Conservation (phyloP, 768 basidiomycete species). For the Porphyrellus cyaneotinctus region DNA sequence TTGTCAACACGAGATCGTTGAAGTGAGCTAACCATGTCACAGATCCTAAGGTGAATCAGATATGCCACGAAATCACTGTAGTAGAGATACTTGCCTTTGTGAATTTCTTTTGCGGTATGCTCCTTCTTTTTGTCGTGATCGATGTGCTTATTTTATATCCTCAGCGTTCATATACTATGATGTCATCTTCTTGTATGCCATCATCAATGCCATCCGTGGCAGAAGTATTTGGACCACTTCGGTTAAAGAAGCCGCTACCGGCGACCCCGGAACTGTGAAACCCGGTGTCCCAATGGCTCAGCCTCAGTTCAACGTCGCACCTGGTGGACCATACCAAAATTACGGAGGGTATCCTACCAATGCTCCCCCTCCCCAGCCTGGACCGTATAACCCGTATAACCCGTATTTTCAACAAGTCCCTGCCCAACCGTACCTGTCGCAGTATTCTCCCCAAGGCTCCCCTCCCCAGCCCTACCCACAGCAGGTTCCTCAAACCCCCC, state of each 20-base stretch:
- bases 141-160: not conserved
- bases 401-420: slow-evolving; percentile 7
- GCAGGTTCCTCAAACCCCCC: not conserved
- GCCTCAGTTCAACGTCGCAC: slow-evolving; percentile 6
- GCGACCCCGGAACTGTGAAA: not conserved
- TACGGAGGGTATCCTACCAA: slow-evolving; percentile 8
- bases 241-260: slow-evolving; percentile 15
- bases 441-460: not conserved
- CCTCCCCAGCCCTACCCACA: not conserved
- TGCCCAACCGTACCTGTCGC: slow-evolving; percentile 1
- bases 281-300: slow-evolving; percentile 2
- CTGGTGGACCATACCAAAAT: slow-evolving; percentile 4
- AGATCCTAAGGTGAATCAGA: slow-evolving; percentile 11
- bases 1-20: not conserved
- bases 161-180: slow-evolving; percentile 25
- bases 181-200: slow-evolving; percentile 20
- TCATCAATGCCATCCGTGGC: slow-evolving; percentile 21
- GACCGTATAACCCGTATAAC: slow-evolving; percentile 5
- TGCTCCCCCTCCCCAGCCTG: not conserved
- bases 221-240: slow-evolving; percentile 24
- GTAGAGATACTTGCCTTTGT: slow-evolving; percentile 22
- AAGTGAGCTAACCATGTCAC: not conserved
- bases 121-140: not conserved
- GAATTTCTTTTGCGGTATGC: slow-evolving; percentile 24
- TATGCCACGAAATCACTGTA: slow-evolving; percentile 18